Percentiles rank a stretch among this genome's conserved stretches.
phyloP scores from a whole-genome alignment of 352 stramenopile genomes.

The Lagenidium sp. region DNA sequence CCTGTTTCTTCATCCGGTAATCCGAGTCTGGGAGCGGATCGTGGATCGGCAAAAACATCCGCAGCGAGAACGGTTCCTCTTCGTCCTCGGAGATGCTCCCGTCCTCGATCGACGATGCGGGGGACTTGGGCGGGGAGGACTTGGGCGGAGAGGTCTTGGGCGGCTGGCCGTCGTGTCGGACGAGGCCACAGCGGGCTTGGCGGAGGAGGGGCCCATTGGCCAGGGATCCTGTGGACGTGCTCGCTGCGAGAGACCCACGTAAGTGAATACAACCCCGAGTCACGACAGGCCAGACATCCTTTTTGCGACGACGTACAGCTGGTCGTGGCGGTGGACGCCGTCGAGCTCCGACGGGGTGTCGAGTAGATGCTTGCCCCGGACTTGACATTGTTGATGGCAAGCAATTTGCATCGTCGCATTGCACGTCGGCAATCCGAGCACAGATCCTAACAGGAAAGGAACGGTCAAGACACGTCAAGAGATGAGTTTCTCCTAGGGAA shows the following conservation, averaged over 20 bases:
- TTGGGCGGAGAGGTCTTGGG: not conserved
- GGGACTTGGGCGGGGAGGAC: too few relatives aligned
- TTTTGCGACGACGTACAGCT: slow-evolving; percentile 12
- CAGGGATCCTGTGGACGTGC: too few relatives aligned
- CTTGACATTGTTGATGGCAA: slow-evolving; percentile 19
- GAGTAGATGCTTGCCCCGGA: slow-evolving; percentile 1
- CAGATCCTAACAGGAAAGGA: slow-evolving; percentile 27
- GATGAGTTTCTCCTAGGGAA: not conserved
- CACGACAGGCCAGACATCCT: too few relatives aligned
- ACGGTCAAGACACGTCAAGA: too few relatives aligned
- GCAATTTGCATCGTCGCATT: slow-evolving; percentile 42
- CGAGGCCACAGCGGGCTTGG: not conserved
- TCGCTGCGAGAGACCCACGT: too few relatives aligned
- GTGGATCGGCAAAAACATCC: slow-evolving; percentile 1
- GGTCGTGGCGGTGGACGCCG: slow-evolving; percentile 5
- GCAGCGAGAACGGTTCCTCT: not conserved
- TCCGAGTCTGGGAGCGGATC: slow-evolving; percentile 6
- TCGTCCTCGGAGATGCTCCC: too few relatives aligned
- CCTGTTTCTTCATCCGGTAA: slow-evolving; percentile 28
- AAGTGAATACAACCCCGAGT: too few relatives aligned
- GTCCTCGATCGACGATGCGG: too few relatives aligned
- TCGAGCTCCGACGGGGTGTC: slow-evolving; percentile 2
- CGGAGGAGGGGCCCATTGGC: too few relatives aligned
- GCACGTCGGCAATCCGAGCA: slow-evolving; percentile 38
- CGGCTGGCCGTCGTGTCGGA: not conserved